Evolutionary conservation across 148 eudicot genomes (phyloP), one percentile per base, ranked within the genome.

Genomic region (Oxyria digyna): DNA sequence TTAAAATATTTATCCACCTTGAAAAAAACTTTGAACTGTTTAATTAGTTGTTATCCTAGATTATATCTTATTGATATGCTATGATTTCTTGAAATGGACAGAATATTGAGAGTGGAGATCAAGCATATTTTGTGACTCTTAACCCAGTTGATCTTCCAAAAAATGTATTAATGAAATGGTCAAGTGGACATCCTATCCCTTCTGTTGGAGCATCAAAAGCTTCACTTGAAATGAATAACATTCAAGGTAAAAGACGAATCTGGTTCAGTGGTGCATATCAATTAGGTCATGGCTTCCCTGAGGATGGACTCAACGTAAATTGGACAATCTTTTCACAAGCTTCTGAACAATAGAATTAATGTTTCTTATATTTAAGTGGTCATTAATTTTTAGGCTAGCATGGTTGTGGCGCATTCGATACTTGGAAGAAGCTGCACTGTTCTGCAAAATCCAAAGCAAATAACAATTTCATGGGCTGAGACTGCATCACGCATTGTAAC

Each of bases 191-290:
- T 79, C 94, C 98, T 41, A 78, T 87, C 21, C 98, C 98, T 33
- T 87, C 94, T 20, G 88, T 87, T 71, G 89, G 91, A 42, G 91
- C 98, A 72, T 72, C 89, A 72, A 87, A 89, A 76, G 91, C 98
- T 75, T 85, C 96, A 66, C 48, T 72, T 68, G 82, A 86, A 78
- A 80, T 93, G 68, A 62, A 63, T 67, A 68, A 65, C 21, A 87
- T 93, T 80, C 98, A 94, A 88, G 98, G 98, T 68, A 83, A 81
- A 79, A 83, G 98, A 72, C 85, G 96, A 75, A 81, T 90, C 69
- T 94, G 98, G 97, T 94, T 89, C 62, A 86, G 95, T 73, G 96
- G 97, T 72, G 96, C 90, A 71, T 90, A 94, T 81, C 97, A 86
- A 78, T 8, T n/a, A 57, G 64, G 64, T 20, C 24, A 23, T 57